phyloP scores from a whole-genome alignment of 495 filamentous ascomycete genomes.

The Podospora tetraspora region DNA sequence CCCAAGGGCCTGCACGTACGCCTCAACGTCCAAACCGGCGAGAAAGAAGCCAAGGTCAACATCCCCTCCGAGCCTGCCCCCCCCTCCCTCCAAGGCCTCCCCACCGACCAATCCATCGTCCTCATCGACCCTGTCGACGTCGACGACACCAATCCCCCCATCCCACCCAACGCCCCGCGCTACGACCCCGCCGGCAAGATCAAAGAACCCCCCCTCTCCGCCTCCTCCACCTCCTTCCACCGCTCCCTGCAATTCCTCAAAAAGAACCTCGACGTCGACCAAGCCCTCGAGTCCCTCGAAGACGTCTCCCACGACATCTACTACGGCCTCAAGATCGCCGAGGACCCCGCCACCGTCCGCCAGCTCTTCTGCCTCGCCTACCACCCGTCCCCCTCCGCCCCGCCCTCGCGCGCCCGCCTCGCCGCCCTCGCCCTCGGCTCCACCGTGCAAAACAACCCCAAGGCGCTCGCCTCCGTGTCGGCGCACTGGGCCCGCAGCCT shows the following conservation, averaged over 20 bases:
- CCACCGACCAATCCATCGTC: slow-evolving; percentile 44
- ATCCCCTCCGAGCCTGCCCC: slow-evolving; percentile 41
- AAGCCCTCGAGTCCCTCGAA: slow-evolving; percentile 47
- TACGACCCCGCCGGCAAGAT: slow-evolving; percentile 50
- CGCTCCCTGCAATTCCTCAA: slow-evolving; percentile 43
- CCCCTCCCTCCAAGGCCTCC: slow-evolving; percentile 39
- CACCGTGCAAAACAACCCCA: slow-evolving; percentile 59
- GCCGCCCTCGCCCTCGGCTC: slow-evolving; percentile 51
- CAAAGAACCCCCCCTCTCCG: slow-evolving; percentile 38
- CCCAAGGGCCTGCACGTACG: slow-evolving; percentile 59
- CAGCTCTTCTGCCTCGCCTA: slow-evolving; percentile 42
- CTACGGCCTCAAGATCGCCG: slow-evolving; percentile 59
- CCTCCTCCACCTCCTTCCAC: slow-evolving; percentile 32
- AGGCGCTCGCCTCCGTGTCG: slow-evolving; percentile 47
- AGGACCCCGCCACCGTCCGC: slow-evolving; percentile 42
- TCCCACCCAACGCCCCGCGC: slow-evolving; percentile 37
- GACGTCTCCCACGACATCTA: slow-evolving; percentile 62
- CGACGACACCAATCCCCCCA: slow-evolving; percentile 29
- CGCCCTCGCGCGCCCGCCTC: slow-evolving; percentile 33
- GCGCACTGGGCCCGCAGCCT: slow-evolving; percentile 35
- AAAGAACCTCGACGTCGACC: slow-evolving; percentile 31
- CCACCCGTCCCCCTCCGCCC: slow-evolving; percentile 8
- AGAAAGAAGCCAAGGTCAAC: slow-evolving; percentile 58
- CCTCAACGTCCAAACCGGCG: slow-evolving; percentile 56
- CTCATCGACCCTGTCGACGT: slow-evolving; percentile 32